Evolutionary conservation across 495 filamentous ascomycete species (phyloP).

Genomic region (Cairneyella variabilis): DNA sequence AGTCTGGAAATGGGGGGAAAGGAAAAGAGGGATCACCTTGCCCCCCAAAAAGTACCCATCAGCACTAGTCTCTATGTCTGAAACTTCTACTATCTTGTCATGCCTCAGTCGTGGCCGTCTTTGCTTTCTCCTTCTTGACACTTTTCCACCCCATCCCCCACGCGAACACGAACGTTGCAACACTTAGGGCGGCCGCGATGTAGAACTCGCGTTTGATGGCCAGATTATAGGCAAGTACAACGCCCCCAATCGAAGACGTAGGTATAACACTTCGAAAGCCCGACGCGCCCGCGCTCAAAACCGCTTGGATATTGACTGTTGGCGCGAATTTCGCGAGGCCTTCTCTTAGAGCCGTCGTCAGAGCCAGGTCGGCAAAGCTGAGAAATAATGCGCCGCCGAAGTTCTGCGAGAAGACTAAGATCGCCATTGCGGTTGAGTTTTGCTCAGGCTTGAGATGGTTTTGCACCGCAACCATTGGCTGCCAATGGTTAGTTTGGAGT

Average conservation of each 20-base stretch:
- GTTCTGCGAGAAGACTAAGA: slow-evolving; percentile 32
- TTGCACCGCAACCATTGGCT: slow-evolving; percentile 35
- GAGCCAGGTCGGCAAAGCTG: slow-evolving; percentile 27
- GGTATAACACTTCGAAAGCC: slow-evolving; percentile 34
- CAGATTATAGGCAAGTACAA: slow-evolving; percentile 41
- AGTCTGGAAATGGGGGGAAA: background rate
- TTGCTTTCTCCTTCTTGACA: slow-evolving; percentile 40
- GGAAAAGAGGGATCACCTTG: background rate
- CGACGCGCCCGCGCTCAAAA: slow-evolving; percentile 34
- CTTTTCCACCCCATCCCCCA: slow-evolving; percentile 52
- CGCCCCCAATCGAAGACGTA: slow-evolving; percentile 24
- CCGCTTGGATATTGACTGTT: slow-evolving; percentile 22
- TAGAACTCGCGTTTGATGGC: slow-evolving; percentile 34
- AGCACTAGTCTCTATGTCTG: background rate
- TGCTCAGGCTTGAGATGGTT: slow-evolving; percentile 23
- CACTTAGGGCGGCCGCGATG: slow-evolving; percentile 30
- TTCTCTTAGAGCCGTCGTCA: slow-evolving; percentile 27
- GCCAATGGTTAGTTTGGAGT: background rate
- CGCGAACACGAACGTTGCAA: slow-evolving; percentile 29
- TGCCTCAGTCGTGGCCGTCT: background rate
- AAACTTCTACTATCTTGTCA: background rate
- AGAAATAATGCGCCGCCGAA: slow-evolving; percentile 32
- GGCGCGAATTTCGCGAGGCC: slow-evolving; percentile 26
- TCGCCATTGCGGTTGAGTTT: slow-evolving; percentile 28
- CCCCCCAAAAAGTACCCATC: background rate